Evolutionary conservation across 1,284 basidiomycete species (phyloP), one percentile per base, ranked within the genome.

Genomic region (Tetrapyrgos nigripes): DNA sequence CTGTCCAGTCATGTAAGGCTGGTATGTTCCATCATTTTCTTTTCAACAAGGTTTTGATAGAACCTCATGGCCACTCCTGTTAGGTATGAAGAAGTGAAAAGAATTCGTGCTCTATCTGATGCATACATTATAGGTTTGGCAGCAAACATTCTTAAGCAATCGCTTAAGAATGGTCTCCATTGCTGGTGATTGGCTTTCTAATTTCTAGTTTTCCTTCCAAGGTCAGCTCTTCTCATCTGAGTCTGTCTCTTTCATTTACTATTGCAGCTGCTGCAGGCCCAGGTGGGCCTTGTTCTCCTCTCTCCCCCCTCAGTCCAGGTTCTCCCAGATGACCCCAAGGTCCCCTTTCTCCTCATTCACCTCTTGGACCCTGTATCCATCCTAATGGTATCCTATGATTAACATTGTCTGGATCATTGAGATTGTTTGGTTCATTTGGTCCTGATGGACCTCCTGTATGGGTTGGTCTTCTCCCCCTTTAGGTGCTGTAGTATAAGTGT

Each of bases 181-280:
- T 26, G 10, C 14, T 14, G 14, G 27, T 19, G 13, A 13, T 46
- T 5, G 46, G 54, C 24, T 56, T 56, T 17, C 35, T 48, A 17
- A 56, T 50, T 3, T 56, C 54, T 4, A 56, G 17, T 37, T 56
- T 56, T 3, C n/a, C n/a, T n/a, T n/a, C n/a, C n/a, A n/a, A n/a
- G n/a, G n/a, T n/a, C n/a, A 11, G 28, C 27, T 33, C 27, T 23
- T 10, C 9, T 47, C 24, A n/a, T 26, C 23, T 14, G 9, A 28
- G 33, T 40, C 50, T 52, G 21, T 40, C 14, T 26, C 31, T 33
- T 8, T 33, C 8, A 8, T 14, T n/a, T n/a, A n/a, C n/a, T n/a
- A n/a, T n/a, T n/a, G n/a, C n/a, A n/a, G n/a, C 31, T 33, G 31
- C 14, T 14, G 8, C 8, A 33, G 31, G 8, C 31, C 31, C 9